Evolutionary conservation across 2,329 filamentous ascomycete genomes (phyloP).

Genomic region (Aspergillus eucalypticola): DNA sequence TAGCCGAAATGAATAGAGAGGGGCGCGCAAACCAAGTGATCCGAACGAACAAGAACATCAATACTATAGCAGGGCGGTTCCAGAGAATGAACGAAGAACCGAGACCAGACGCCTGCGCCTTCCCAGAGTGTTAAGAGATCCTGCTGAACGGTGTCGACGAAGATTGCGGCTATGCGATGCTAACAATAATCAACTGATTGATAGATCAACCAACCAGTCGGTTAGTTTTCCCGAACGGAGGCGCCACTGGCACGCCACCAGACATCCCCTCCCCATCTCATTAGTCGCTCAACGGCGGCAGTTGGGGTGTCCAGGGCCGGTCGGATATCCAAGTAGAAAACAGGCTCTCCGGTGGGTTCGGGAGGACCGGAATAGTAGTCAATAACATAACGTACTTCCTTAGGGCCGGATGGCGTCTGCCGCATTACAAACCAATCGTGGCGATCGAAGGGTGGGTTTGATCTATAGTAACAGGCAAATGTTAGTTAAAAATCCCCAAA

Average conservation of each 20-base stretch:
- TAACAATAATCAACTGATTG: background rate
- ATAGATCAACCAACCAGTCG: background rate
- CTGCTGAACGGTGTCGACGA: background rate
- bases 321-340: conserved; percentile 93
- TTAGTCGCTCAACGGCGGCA: conserved; percentile 75
- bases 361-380: conserved; percentile 89
- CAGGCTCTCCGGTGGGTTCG: conserved; percentile 82
- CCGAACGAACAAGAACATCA: background rate
- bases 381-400: conserved; percentile 90
- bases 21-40: background rate
- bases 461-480: conserved; percentile 46
- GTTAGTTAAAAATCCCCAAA: background rate
- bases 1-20: background rate
- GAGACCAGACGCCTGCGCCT: conserved; percentile 29
- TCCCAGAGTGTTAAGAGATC: conserved; percentile 9
- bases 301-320: conserved; percentile 82
- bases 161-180: background rate
- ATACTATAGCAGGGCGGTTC: conserved; percentile 14
- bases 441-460: conserved; percentile 87
- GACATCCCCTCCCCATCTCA: conserved; percentile 88
- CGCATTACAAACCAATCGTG: conserved; percentile 96
- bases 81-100: conserved; percentile 6
- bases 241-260: conserved; percentile 89
- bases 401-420: conserved; percentile 63
- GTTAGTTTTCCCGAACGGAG: conserved; percentile 46